Base-by-base conservation (phyloP, 768 basidiomycete genomes). In the Suillus ampliporus region DNA sequence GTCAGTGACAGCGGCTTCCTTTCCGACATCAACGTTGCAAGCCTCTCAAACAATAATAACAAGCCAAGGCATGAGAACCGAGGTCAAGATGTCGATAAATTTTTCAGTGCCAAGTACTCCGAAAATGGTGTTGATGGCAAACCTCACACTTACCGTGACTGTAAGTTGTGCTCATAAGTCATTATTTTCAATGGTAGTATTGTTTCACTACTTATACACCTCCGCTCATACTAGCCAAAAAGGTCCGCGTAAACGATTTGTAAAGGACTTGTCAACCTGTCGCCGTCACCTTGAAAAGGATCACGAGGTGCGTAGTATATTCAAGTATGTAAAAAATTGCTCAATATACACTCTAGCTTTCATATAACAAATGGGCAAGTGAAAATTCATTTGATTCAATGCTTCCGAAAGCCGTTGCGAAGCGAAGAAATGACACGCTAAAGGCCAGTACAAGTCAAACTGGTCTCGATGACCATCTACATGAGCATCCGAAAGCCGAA, bases 351-450 rank as follows among this genome's bases (percentile, higher is more conserved):
- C n/a, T n/a, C n/a, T n/a, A 71, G 69, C 57, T 37, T 15, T 23
- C 28, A 23, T 77, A 79, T 56, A 62, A 54, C 0, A 68, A 68
- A 43, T 69, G 68, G 68, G 21, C 14, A 38, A 58, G 4, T n/a
- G n/a, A n/a, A n/a, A n/a, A n/a, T n/a, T n/a, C n/a, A n/a, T 71
- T 75, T 46, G 11, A 60, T n/a, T 72, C 69, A 3, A 71, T 68
- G 63, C 65, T 72, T 11, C 63, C 64, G 0, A 48, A 65, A 3
- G 70, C 72, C 60, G 57, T 63, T 14, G 65, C 63, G 19, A 61
- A 60, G 26, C 57, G 65, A 44, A 52, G 44, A 11, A 47, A 51
- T 38, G 34, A 15, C 19, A 43, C 14, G 19, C 41, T 21, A 2
- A 31, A 46, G 23, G 37, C 59, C 13, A 56, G 9, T 5, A 5